Evolutionary conservation across 2,329 filamentous ascomycete genomes (phyloP).

Genomic region (Verticillium isaacii): DNA sequence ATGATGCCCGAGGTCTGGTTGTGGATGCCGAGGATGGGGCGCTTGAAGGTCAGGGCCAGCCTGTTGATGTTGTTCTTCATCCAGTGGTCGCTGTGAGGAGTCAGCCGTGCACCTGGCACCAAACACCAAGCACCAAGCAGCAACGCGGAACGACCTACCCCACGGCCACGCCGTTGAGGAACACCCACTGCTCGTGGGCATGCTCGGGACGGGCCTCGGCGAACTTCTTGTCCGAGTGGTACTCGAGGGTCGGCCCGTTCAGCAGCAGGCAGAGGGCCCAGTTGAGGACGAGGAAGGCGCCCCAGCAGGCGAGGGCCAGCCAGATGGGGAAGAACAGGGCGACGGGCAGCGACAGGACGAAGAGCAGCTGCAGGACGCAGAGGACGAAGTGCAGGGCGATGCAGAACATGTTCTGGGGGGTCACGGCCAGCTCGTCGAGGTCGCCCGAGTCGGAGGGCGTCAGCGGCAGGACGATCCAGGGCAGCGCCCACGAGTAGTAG

Average conservation of each 20-base stretch:
- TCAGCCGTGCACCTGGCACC: neutral
- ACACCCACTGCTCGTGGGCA: conserved; percentile 71
- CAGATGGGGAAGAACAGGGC: conserved; percentile 44
- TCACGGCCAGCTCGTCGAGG: conserved; percentile 62
- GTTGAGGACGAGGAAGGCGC: conserved; percentile 45
- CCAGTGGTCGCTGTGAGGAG: conserved; percentile 53
- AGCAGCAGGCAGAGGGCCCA: conserved; percentile 44
- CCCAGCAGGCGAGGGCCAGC: conserved; percentile 33
- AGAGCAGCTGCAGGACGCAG: conserved; percentile 51
- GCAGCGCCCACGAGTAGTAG: conserved; percentile 49
- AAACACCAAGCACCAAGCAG: too few species aligned
- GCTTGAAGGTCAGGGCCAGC: conserved; percentile 66
- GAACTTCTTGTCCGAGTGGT: conserved; percentile 48
- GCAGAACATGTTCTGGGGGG: conserved; percentile 49
- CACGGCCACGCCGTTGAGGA: conserved; percentile 67
- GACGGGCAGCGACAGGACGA: conserved; percentile 55
- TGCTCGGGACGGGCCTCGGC: conserved; percentile 43
- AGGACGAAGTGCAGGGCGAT: conserved; percentile 56
- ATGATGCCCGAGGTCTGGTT: conserved; percentile 70
- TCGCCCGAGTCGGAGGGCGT: conserved; percentile 44
- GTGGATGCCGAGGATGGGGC: conserved; percentile 68
- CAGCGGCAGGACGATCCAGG: conserved; percentile 57
- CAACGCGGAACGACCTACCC: conserved; percentile 37
- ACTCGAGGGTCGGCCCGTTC: conserved; percentile 46
- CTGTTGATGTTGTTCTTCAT: conserved; percentile 67